Evolutionary conservation across 2,329 filamentous ascomycete species (phyloP).

Genomic region (Dothidotthia symphoricarpi): DNA sequence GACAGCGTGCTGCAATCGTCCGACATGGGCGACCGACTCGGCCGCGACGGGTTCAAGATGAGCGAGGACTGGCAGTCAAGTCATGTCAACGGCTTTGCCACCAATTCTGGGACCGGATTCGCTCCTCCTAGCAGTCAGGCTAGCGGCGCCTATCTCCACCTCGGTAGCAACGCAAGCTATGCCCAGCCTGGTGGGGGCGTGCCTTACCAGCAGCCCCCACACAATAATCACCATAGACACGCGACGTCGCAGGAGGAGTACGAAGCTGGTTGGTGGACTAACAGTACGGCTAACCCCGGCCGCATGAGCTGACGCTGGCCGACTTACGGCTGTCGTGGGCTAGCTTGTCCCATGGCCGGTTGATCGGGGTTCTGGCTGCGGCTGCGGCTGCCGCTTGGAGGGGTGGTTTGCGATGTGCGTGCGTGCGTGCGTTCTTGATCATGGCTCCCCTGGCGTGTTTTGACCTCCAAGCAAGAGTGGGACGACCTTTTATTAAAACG

Average conservation of each 20-base stretch:
- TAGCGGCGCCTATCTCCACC: neutral
- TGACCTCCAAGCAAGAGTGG: too few species aligned
- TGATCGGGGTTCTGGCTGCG: too few species aligned
- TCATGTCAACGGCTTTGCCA: conserved; percentile 15
- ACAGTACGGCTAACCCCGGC: conserved; percentile 3
- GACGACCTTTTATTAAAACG: too few species aligned
- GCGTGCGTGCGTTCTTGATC: too few species aligned
- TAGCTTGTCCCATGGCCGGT: too few species aligned
- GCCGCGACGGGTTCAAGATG: conserved; percentile 39
- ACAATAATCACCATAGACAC: conserved; percentile 4
- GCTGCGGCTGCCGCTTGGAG: too few species aligned
- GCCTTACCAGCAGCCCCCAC: conserved; percentile 1
- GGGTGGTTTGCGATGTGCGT: too few species aligned
- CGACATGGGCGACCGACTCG: conserved; percentile 34
- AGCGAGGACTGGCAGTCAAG: conserved; percentile 22
- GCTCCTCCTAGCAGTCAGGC: neutral
- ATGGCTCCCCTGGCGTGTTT: too few species aligned
- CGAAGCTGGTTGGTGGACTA: conserved; percentile 10
- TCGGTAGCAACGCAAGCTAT: conserved; percentile 1
- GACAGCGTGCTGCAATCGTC: conserved; percentile 31
- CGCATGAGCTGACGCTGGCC: conserved; percentile 11
- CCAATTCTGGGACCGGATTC: neutral
- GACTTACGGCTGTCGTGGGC: too few species aligned
- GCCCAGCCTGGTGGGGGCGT: conserved; percentile 1
- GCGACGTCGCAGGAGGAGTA: conserved; percentile 2